These are phyloP conservation scores for Ogataea allantospora DNA, from an alignment of 805 yeast species.

Conservation along the genomic window DNA sequence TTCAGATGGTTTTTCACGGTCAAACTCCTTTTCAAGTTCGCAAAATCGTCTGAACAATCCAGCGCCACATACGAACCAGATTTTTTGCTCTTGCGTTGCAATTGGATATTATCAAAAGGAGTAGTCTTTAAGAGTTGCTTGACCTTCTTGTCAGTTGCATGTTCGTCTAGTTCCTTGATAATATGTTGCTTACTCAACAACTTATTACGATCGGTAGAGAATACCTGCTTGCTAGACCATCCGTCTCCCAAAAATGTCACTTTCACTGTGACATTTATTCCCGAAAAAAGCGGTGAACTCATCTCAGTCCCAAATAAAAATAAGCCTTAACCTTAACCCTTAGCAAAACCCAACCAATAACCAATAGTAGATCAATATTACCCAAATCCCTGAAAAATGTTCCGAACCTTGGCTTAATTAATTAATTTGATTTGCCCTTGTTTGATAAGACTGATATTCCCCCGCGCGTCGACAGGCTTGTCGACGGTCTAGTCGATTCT, in stretches of 20 bases:
- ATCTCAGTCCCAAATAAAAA: background rate
- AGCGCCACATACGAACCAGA: constrained; percentile 40
- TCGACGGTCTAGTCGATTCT: constrained; percentile 7
- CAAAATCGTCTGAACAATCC: constrained; percentile 40
- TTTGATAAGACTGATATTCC: constrained; percentile 2
- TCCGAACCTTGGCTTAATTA: constrained; percentile 5
- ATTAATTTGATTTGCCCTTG: constrained; percentile 8
- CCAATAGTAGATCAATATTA: background rate
- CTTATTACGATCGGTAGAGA: constrained; percentile 6
- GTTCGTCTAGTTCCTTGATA: constrained; percentile 5
- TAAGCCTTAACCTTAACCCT: background rate
- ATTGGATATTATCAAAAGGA: background rate
- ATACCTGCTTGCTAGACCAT: constrained; percentile 3
- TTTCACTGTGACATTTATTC: constrained; percentile 6
- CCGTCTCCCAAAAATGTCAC: constrained; percentile 4
- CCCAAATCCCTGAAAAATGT: background rate
- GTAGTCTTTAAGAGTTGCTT: constrained; percentile 1
- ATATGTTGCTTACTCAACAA: constrained; percentile 9
- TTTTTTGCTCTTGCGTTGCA: constrained; percentile 47
- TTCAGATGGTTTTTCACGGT: constrained; percentile 45
- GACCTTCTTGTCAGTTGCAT: constrained; percentile 1
- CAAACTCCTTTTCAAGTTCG: constrained; percentile 43
- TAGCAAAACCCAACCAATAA: background rate
- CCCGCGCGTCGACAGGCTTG: constrained; percentile 11
- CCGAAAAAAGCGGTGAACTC: constrained; percentile 3